A percentile compares a stretch with the other conserved stretches of the same genome.
These are phyloP conservation scores for Eucalyptus pumila DNA, from an alignment of 345 rosid species.

Conservation along the genomic window DNA sequence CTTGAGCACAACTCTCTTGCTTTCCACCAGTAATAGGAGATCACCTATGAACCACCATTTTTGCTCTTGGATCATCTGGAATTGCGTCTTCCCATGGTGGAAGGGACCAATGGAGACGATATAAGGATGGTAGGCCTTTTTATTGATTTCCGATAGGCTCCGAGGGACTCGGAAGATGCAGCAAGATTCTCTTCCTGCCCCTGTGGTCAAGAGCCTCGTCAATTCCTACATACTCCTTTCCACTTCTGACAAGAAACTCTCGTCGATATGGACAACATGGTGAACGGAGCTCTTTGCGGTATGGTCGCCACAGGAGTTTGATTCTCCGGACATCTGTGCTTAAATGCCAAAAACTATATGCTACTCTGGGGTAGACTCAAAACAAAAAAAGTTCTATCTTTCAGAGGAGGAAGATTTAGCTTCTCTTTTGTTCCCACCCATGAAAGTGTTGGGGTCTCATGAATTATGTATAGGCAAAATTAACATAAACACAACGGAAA, in stretches of 20 bases:
- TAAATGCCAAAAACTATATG: not conserved
- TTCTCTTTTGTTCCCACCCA: not conserved
- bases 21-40: slow-evolving; percentile 13
- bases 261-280: not conserved
- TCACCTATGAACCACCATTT: slow-evolving; percentile 47
- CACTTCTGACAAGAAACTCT: not conserved
- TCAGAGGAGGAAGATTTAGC: not conserved
- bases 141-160: slow-evolving; percentile 37
- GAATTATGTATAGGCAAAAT: no score
- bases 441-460: no score
- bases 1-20: slow-evolving; percentile 13
- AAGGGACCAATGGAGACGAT: slow-evolving; percentile 67
- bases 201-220: slow-evolving; percentile 12
- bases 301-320: not conserved
- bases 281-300: not conserved
- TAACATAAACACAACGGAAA: no score
- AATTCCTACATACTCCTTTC: slow-evolving; percentile 10
- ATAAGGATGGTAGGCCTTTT: slow-evolving; percentile 47
- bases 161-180: slow-evolving; percentile 30
- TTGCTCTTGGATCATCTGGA: slow-evolving; percentile 66
- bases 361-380: not conserved
- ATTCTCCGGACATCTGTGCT: not conserved
- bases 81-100: slow-evolving; percentile 28
- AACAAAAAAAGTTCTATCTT: not conserved
- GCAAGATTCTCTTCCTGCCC: slow-evolving; percentile 16